Conservation (phyloP, 805 yeast species). For the Soucietia sequanensis region DNA sequence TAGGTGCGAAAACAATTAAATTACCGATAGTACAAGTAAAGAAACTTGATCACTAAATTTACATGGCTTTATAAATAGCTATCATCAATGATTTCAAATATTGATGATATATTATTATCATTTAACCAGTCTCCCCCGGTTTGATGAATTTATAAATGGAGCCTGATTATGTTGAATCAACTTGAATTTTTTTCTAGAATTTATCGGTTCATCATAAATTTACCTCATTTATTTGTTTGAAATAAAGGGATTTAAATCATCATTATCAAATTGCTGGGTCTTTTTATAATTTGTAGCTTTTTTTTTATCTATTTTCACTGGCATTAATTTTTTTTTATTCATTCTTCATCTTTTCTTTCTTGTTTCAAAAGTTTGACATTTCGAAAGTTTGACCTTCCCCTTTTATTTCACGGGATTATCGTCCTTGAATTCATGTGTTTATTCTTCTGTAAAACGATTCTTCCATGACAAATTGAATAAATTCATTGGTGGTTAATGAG, state of each 20-base stretch:
- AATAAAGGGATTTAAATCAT: constrained; percentile 12
- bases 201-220: constrained; percentile 13
- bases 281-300: too few species aligned
- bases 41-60: constrained; percentile 23
- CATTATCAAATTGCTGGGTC: background rate
- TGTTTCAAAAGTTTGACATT: too few species aligned
- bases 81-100: constrained; percentile 50
- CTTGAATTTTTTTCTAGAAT: constrained; percentile 16
- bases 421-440: constrained; percentile 1
- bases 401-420: too few species aligned
- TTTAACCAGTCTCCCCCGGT: constrained; percentile 73
- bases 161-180: constrained; percentile 54
- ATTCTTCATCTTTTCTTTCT: constrained; percentile 20
- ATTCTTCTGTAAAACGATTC: constrained; percentile 6
- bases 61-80: constrained; percentile 15
- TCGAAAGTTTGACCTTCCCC: constrained; percentile 14
- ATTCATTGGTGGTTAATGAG: constrained; percentile 28
- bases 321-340: constrained; percentile 21
- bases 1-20: constrained; percentile 55
- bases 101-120: constrained; percentile 64
- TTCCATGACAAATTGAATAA: constrained; percentile 43
- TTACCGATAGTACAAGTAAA: constrained; percentile 57
- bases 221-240: constrained; percentile 16
- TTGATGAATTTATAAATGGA: constrained; percentile 53
- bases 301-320: constrained; percentile 13